Evolutionary conservation across 2,329 filamentous ascomycete genomes (phyloP).

Genomic region (Scedosporium minutisporum): DNA sequence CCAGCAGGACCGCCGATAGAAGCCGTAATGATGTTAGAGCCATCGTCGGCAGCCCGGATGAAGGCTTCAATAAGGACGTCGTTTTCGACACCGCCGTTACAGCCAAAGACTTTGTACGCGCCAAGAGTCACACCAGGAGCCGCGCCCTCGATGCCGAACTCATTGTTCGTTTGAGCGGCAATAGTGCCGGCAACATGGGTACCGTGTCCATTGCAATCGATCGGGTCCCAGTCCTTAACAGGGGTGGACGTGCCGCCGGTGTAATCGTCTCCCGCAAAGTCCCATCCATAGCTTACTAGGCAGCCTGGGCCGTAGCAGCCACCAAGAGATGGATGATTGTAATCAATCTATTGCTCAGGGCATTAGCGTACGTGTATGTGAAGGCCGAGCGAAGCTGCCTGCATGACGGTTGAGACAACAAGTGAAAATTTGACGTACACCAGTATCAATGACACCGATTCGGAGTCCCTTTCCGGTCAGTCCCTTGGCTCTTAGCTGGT

Average conservation of each 20-base stretch:
- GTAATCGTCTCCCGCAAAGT: constrained; percentile 48
- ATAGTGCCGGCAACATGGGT: constrained; percentile 55
- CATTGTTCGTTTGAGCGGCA: constrained; percentile 43
- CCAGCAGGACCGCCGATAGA: constrained; percentile 42
- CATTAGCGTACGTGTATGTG: neutral
- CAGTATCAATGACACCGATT: constrained; percentile 44
- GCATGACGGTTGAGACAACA: neutral
- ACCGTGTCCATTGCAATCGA: constrained; percentile 49
- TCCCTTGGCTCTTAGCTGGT: constrained; percentile 39
- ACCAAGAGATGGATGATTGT: constrained; percentile 52
- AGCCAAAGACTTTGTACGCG: constrained; percentile 49
- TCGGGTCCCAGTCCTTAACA: constrained; percentile 39
- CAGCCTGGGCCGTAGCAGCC: constrained; percentile 53
- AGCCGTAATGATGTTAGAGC: constrained; percentile 44
- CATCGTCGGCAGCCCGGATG: constrained; percentile 50
- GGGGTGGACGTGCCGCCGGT: constrained; percentile 26
- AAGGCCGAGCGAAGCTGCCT: neutral
- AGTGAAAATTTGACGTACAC: constrained; percentile 28
- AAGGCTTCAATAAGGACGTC: constrained; percentile 52
- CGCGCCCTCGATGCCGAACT: constrained; percentile 40
- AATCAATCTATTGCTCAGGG: constrained; percentile 38
- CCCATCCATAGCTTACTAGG: constrained; percentile 46
- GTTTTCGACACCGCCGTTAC: constrained; percentile 36
- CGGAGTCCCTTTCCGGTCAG: constrained; percentile 41
- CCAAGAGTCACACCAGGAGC: constrained; percentile 47